Evolutionary conservation across 768 basidiomycete species (phyloP), one percentile per base, ranked within the genome.

Genomic region (Rhizopogon vulgaris): DNA sequence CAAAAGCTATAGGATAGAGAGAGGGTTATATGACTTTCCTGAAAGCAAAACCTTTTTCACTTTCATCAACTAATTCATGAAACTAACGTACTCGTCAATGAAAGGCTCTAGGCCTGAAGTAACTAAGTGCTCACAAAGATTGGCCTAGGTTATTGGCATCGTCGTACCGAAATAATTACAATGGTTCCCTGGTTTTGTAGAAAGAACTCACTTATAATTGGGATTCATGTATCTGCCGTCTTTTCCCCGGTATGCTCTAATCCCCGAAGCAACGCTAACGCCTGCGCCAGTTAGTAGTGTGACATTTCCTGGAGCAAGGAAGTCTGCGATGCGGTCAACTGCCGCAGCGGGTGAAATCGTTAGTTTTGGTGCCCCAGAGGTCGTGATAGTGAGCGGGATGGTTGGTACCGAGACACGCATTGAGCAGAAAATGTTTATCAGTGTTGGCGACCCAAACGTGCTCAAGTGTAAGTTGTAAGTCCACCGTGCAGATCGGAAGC

Each of bases 221-320:
- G 87, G 89, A 61, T 92, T 90, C 81, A 89, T 82, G 68, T 92
- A 92, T 56, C 85, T 73, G 14, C 94, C 94, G 62, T 94, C 89
- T 55, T 63, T 65, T 1, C 94, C 94, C 52, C 94, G 74, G 69
- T 97, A 96, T n/a, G 94, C 93, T 58, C 91, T 76, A 54, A 98
- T 95, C 41, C 95, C 95, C 25, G 88, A 91, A 67, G 97, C 95
- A 27, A 97, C 94, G 65, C 88, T 90, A 57, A 96, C 90, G 6
- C 95, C 95, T 0, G 95, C 95, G 2, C 94, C 94, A 0, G 92
- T 94, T 50, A 97, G 65, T 14, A 93, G 71, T 0, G 85, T 71
- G 43, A 82, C 81, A 66, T 82, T 85, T n/a, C 91, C 90, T 4
- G 74, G 70, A 0, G 74, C 69, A 17, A 95, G 67, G 60, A 94